Percentiles rank a stretch among this genome's conserved stretches.
phyloP scores from a whole-genome alignment of 768 basidiomycete species.

The Termitomyces sp. region DNA sequence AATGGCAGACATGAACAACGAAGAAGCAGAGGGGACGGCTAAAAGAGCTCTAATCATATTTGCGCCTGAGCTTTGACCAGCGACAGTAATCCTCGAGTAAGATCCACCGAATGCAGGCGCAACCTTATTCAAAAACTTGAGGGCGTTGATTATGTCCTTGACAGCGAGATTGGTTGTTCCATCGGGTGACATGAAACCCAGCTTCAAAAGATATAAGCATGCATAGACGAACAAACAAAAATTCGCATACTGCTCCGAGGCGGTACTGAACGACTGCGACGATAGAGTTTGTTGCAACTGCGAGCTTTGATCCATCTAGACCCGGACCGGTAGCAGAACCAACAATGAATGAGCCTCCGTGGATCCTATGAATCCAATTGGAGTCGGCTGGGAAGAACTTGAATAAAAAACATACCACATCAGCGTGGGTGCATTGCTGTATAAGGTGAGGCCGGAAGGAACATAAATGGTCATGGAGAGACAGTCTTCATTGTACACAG shows the following conservation, averaged over 20 bases:
- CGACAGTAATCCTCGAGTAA: slow-evolving; percentile 60
- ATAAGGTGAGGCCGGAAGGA: slow-evolving; percentile 35
- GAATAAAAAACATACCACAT: slow-evolving; percentile 44
- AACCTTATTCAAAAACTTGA: slow-evolving; percentile 56
- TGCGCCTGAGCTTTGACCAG: slow-evolving; percentile 82
- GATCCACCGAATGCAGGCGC: slow-evolving; percentile 66
- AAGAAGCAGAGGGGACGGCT: slow-evolving; percentile 62
- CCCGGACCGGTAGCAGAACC: slow-evolving; percentile 71
- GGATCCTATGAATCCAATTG: slow-evolving; percentile 50
- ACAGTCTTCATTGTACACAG: slow-evolving; percentile 71
- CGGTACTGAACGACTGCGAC: slow-evolving; percentile 84
- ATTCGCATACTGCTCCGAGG: slow-evolving; percentile 61
- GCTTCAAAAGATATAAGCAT: slow-evolving; percentile 30
- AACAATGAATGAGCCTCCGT: slow-evolving; percentile 75
- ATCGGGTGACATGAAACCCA: slow-evolving; percentile 72
- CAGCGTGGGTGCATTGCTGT: slow-evolving; percentile 43
- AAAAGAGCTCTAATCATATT: slow-evolving; percentile 74
- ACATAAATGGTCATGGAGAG: slow-evolving; percentile 75
- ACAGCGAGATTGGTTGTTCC: slow-evolving; percentile 70
- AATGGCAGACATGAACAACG: slow-evolving; percentile 73
- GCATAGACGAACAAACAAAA: neutral
- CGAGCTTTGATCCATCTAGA: slow-evolving; percentile 74
- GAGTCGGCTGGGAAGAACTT: neutral
- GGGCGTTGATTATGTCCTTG: slow-evolving; percentile 59
- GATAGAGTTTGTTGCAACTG: slow-evolving; percentile 64